Evolutionary conservation across 768 basidiomycete species (phyloP).

Genomic region (Mycena latifolia): DNA sequence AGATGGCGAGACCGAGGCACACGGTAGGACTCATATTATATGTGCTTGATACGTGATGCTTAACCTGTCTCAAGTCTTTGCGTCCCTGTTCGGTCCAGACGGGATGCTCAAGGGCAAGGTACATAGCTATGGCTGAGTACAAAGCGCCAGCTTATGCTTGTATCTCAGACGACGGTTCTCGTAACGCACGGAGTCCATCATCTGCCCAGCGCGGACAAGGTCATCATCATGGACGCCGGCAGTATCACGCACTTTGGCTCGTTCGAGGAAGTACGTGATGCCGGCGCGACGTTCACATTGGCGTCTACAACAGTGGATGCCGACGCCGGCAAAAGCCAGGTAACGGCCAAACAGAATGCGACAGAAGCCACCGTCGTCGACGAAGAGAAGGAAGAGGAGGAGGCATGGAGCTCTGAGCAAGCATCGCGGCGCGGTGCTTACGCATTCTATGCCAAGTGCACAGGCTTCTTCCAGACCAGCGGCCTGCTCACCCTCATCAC

Average conservation of each 20-base stretch:
- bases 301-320: background rate
- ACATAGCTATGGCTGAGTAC: background rate
- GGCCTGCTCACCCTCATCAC: constrained; percentile 9
- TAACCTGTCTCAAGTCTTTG: constrained; percentile 15
- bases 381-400: constrained; percentile 14
- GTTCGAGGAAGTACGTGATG: constrained; percentile 20
- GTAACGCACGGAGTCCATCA: constrained; percentile 31
- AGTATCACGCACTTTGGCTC: constrained; percentile 24
- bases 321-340: background rate
- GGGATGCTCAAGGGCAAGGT: constrained; percentile 30
- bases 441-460: constrained; percentile 7
- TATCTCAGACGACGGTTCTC: constrained; percentile 24
- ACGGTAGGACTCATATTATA: constrained; percentile 9
- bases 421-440: background rate
- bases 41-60: too few relatives aligned
- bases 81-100: constrained; percentile 25
- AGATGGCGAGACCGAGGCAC: constrained; percentile 18
- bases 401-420: constrained; percentile 2
- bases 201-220: constrained; percentile 29
- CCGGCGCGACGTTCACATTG: constrained; percentile 5
- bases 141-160: background rate
- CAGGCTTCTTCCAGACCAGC: background rate
- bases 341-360: background rate
- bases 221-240: constrained; percentile 20
- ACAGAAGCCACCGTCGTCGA: constrained; percentile 10